Evolutionary conservation across 106 monocot species (phyloP), one percentile per base, ranked within the genome.

Genomic region (Cymbidium sinense): DNA sequence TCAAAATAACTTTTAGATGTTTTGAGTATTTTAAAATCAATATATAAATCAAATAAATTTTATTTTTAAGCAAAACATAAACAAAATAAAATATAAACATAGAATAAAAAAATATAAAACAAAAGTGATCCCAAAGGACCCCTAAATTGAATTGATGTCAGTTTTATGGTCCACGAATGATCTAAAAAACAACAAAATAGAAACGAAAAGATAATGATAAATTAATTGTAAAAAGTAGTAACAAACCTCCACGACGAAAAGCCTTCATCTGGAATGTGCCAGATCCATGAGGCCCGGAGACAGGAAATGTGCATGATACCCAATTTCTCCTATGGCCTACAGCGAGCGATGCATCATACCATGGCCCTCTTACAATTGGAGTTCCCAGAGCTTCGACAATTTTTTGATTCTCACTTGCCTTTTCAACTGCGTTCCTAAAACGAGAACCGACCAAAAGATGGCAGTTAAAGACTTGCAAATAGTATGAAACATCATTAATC

Each of bases 301-400:
- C 93, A 74, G 99, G 99, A 76, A 99, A 99, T 54, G 92, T 95
- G 86, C 99, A 95, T 79, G 99, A 95, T 20, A 99, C 87, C 35
- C 95, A 86, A 31, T 84, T 84, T 50, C 92, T 87, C 69, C 83
- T 86, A 79, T 81, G 87, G 21, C 89, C 90, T 64, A 99, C 89
- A 35, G 90, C 93, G 82, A 99, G 85, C 83, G 90, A 86, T 58
- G 99, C 93, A 82, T 95, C 87, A 79, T 99, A 93, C 99, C 95
- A 99, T 69, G 92, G 86, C 18, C 95, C 99, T 81, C 99, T 93
- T 28, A 83, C 81, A 87, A 95, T 91, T 74, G 99, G 95, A 76
- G 89, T 81, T 10, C 99, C 99, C 77, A 95, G 82, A 77, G 91
- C 76, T 76, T 95, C 95, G 70, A 88, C 50, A 64, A 99, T 73